A percentile compares a stretch with the other conserved stretches of the same genome.
Evolutionary conservation across 164 flowering plant genomes (phyloP).

Genomic region (Vitis labrusca): DNA sequence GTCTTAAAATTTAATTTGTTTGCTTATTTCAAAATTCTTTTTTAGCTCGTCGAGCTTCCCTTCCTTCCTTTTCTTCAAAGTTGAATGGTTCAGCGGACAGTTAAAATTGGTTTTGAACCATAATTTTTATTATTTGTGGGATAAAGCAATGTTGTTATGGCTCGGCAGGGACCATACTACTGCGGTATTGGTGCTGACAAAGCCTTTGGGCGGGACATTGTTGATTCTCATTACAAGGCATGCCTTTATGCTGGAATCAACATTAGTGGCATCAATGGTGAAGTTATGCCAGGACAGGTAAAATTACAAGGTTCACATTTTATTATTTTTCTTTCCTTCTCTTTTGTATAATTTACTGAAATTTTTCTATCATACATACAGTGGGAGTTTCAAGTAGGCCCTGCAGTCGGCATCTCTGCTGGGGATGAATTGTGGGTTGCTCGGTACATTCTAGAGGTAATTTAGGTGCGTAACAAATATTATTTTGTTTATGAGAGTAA

Average conservation of each 20-base stretch:
- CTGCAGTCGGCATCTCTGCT: conserved; percentile 81
- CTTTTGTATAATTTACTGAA: neutral
- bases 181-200: conserved; percentile 38
- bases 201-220: conserved; percentile 34
- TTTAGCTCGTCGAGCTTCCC: no score
- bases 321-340: neutral
- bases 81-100: no score
- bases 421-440: conserved; percentile 85
- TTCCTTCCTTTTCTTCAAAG: no score
- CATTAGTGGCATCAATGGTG: conserved; percentile 36
- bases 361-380: conserved; percentile 13
- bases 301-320: neutral
- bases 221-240: conserved; percentile 34
- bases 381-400: conserved; percentile 99
- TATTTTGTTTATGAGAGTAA: neutral
- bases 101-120: no score
- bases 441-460: conserved; percentile 90
- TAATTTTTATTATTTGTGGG: no score
- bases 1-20: no score
- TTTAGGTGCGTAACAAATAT: neutral
- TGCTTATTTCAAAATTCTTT: no score
- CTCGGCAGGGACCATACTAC: conserved; percentile 36
- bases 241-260: conserved; percentile 34
- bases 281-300: conserved; percentile 41
- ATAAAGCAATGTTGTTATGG: neutral